Conservation (phyloP, 2,329 filamentous ascomycete genomes). For the Xylariomycetidae sp. region DNA sequence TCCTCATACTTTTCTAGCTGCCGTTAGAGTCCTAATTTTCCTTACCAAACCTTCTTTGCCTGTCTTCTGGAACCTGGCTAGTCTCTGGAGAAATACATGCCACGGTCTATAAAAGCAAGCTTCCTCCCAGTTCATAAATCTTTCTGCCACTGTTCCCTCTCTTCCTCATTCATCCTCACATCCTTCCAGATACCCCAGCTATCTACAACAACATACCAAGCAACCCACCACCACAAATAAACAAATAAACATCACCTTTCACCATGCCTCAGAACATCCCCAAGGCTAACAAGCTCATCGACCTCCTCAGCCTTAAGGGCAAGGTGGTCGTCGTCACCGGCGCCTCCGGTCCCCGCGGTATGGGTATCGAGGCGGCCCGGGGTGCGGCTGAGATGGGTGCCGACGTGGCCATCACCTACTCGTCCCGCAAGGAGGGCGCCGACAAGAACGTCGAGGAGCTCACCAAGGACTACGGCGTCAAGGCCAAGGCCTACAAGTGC, state of each 20-base stretch:
- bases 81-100: too few relatives aligned
- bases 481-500: constrained; percentile 57
- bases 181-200: too few relatives aligned
- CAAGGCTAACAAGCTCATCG: constrained; percentile 52
- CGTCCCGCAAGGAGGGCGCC: constrained; percentile 64
- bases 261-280: constrained; percentile 56
- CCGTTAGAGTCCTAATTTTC: constrained; percentile 5
- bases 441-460: constrained; percentile 63
- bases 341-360: constrained; percentile 64
- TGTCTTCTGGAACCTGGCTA: too few relatives aligned
- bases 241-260: constrained; percentile 9
- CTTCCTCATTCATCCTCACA: too few relatives aligned
- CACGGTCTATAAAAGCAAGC: too few relatives aligned
- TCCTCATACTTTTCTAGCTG: constrained; percentile 2
- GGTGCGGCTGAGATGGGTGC: constrained; percentile 68
- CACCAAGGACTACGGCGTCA: constrained; percentile 61
- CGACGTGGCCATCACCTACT: constrained; percentile 67
- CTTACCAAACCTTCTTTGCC: background rate
- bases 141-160: too few relatives aligned
- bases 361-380: constrained; percentile 66
- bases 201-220: too few relatives aligned
- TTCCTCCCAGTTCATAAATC: too few relatives aligned
- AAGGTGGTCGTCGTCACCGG: constrained; percentile 69
- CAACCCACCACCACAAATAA: constrained; percentile 1
- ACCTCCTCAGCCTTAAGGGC: constrained; percentile 68